phyloP scores from a whole-genome alignment of 164 flowering plant species.

The Vitis cinerea region DNA sequence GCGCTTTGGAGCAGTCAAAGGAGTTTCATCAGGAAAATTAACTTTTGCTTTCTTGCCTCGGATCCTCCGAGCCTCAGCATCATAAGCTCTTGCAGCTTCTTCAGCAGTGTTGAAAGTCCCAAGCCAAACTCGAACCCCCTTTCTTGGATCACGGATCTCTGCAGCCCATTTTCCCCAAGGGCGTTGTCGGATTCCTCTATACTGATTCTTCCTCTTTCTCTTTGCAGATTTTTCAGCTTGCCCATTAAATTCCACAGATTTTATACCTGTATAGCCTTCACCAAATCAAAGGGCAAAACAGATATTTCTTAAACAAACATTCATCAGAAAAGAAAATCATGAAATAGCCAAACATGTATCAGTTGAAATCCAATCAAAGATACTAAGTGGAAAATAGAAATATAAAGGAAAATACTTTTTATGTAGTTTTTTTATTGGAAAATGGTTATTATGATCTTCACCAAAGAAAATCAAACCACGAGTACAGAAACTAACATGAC shows the following conservation, averaged over 20 bases:
- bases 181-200: conserved; percentile 91
- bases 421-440: no score
- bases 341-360: conserved; percentile 9
- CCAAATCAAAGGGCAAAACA: conserved; percentile 1
- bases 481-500: no score
- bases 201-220: conserved; percentile 96
- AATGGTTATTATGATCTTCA: no score
- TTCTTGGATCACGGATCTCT: conserved; percentile 95
- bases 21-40: conserved; percentile 78
- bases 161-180: conserved; percentile 99
- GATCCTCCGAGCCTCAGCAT: conserved; percentile 92
- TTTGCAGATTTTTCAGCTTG: conserved; percentile 71
- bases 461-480: no score
- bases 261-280: conserved; percentile 36
- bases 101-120: conserved; percentile 99
- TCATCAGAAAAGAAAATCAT: not conserved
- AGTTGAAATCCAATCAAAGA: no score
- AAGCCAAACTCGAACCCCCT: conserved; percentile 96
- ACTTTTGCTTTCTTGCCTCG: conserved; percentile 97
- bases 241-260: conserved; percentile 49
- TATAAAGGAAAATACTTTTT: no score
- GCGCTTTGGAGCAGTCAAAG: conserved; percentile 33
- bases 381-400: no score
- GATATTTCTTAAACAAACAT: not conserved
- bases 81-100: conserved; percentile 99